Evolutionary conservation across 495 filamentous ascomycete species (phyloP).

Genomic region (Recurvomyces mirabilis): DNA sequence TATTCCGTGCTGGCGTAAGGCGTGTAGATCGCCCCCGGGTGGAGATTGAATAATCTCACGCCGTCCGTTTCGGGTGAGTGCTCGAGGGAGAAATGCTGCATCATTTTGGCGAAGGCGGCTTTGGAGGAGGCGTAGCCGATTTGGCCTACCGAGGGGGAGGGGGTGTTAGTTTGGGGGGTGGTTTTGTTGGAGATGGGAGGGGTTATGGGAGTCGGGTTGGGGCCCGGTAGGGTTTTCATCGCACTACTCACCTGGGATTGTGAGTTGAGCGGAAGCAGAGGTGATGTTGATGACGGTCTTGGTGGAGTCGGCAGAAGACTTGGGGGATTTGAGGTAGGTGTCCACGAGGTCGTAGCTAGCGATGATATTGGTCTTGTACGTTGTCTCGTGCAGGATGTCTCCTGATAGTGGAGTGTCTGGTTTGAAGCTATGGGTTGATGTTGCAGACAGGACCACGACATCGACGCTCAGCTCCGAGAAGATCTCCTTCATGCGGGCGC

Average conservation of each 20-base stretch:
- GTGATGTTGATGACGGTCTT: slow-evolving; percentile 2
- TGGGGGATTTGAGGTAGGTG: neutral
- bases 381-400: neutral
- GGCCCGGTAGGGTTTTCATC: too few species aligned
- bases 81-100: neutral
- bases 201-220: too few species aligned
- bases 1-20: neutral
- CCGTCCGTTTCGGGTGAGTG: neutral
- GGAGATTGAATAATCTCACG: slow-evolving; percentile 1
- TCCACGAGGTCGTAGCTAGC: neutral
- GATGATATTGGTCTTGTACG: slow-evolving; percentile 6
- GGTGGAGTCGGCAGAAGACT: neutral
- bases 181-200: too few species aligned
- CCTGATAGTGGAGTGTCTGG: neutral
- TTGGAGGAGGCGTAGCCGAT: neutral
- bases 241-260: neutral
- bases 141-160: too few species aligned
- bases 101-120: neutral
- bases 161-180: too few species aligned
- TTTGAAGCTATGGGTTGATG: neutral
- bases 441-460: slow-evolving; percentile 3
- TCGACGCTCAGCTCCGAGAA: slow-evolving; percentile 9
- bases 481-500: neutral
- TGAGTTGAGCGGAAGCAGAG: neutral
- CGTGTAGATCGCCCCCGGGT: slow-evolving; percentile 10